Evolutionary conservation across 768 basidiomycete species (phyloP), one percentile per base, ranked within the genome.

Genomic region (Rhodotorula kratochvilovae): DNA sequence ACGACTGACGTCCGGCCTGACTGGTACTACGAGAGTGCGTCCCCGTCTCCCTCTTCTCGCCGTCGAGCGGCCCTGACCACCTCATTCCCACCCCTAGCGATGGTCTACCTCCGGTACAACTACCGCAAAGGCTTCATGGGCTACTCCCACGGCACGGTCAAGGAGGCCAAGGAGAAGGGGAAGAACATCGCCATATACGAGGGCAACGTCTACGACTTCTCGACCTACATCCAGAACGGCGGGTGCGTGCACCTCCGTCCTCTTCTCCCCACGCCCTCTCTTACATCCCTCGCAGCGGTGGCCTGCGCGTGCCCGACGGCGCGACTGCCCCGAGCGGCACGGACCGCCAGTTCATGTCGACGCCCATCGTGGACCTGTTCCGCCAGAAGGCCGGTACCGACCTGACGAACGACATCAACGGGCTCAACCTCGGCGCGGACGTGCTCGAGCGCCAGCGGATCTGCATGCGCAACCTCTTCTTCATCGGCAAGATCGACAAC

Each of bases 1-100:
- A 89, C 88, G 46, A 89, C 88, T 69, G 95, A 98, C 78, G 89
- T 89, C 0, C 87, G 96, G 16, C 95, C 96, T 0, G 96, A 99
- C 79, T 99, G 96, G 96, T 99, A 98, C 80, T 93, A 90, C 74
- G 90, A 98, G 82, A 71, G 73, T 74, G 43, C 35, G 66, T 27
- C 35, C 33, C 56, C 8, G 5, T 11, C 33, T 29, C n/a, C 27
- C 50, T n/a, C 27, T 31, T 13, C 1, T 33, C 15, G 46, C 27
- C 23, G 16, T n/a, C 46, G n/a, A n/a, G n/a, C n/a, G n/a, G n/a
- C n/a, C n/a, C n/a, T n/a, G n/a, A n/a, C n/a, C n/a, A n/a, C n/a
- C n/a, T n/a, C n/a, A n/a, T n/a, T n/a, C n/a, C n/a, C n/a, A n/a
- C n/a, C n/a, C n/a, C n/a, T n/a, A 70, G 61, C 67, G 25, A 98